Conservation (phyloP, 768 basidiomycete species). For the Tricholoma hemisulphureum region DNA sequence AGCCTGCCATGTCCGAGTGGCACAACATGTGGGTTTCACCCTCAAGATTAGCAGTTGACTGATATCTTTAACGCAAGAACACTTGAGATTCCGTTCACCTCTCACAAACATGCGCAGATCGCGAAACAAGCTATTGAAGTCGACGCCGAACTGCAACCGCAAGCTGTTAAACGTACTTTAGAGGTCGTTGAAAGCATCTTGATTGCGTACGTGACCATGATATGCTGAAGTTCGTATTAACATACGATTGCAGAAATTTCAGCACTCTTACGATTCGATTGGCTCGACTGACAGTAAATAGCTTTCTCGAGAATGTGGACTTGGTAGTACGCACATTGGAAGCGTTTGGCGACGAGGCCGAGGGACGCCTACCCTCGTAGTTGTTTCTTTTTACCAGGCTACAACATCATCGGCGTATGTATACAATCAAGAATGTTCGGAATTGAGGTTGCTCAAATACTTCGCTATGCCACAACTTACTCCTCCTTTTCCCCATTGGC, state of each 20-base stretch:
- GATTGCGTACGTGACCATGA: slow-evolving; percentile 61
- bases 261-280: slow-evolving; percentile 79
- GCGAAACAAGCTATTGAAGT: slow-evolving; percentile 85
- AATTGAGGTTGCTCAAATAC: background rate
- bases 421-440: slow-evolving; percentile 1
- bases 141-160: slow-evolving; percentile 79
- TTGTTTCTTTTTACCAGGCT: background rate
- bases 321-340: slow-evolving; percentile 79
- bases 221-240: background rate
- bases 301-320: slow-evolving; percentile 87
- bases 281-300: slow-evolving; percentile 81
- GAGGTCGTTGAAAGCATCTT: slow-evolving; percentile 65
- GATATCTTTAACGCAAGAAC: slow-evolving; percentile 36
- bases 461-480: slow-evolving; percentile 12
- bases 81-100: slow-evolving; percentile 76
- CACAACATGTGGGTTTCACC: slow-evolving; percentile 48
- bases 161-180: slow-evolving; percentile 74
- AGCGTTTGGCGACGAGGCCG: slow-evolving; percentile 74
- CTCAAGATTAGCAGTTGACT: slow-evolving; percentile 4
- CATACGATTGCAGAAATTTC: slow-evolving; percentile 52
- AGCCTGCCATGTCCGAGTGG: slow-evolving; percentile 42
- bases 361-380: slow-evolving; percentile 21
- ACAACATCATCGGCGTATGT: background rate
- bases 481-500: slow-evolving; percentile 34
- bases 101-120: slow-evolving; percentile 70